Percentiles rank a stretch among this genome's conserved stretches.
Evolutionary conservation across 2,329 filamentous ascomycete genomes (phyloP).

Genomic region (Colletotrichum plurivorum): DNA sequence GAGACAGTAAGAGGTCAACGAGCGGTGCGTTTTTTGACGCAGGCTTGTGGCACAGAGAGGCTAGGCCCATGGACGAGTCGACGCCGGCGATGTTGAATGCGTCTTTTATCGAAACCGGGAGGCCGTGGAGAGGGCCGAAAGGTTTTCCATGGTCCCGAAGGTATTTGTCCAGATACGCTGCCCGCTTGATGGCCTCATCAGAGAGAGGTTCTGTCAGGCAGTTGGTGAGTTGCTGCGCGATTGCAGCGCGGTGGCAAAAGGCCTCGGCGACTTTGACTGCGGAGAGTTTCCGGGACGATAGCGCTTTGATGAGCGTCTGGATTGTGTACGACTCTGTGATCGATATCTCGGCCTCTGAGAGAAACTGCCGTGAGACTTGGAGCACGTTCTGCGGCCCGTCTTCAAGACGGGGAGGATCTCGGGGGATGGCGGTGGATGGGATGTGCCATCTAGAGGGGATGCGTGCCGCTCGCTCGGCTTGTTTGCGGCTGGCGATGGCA

Average conservation of each 20-base stretch:
- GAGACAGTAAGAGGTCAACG: slow-evolving; percentile 49
- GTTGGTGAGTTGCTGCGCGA: slow-evolving; percentile 71
- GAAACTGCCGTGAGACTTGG: slow-evolving; percentile 11
- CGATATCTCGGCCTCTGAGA: slow-evolving; percentile 20
- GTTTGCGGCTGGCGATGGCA: slow-evolving; percentile 25
- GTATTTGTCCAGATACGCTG: slow-evolving; percentile 62
- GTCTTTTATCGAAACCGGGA: slow-evolving; percentile 68
- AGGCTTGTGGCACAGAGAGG: slow-evolving; percentile 50
- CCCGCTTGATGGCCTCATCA: slow-evolving; percentile 61
- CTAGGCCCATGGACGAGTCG: slow-evolving; percentile 60
- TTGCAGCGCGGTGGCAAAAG: slow-evolving; percentile 40
- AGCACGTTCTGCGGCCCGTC: slow-evolving; percentile 32
- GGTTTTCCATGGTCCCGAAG: slow-evolving; percentile 56
- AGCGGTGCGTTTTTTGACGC: slow-evolving; percentile 47
- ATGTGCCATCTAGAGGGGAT: slow-evolving; percentile 33
- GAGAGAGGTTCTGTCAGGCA: slow-evolving; percentile 69
- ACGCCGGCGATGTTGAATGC: slow-evolving; percentile 60
- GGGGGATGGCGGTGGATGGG: background rate
- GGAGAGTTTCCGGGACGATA: slow-evolving; percentile 1
- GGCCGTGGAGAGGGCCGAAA: slow-evolving; percentile 72
- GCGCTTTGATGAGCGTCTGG: slow-evolving; percentile 7
- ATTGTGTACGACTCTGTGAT: slow-evolving; percentile 26
- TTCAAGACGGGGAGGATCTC: slow-evolving; percentile 12
- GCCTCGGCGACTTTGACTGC: slow-evolving; percentile 20
- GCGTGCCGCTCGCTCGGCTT: slow-evolving; percentile 17